Evolutionary conservation across 202 grass and related monocot genomes (phyloP).

Genomic region (Carex sylvatica): DNA sequence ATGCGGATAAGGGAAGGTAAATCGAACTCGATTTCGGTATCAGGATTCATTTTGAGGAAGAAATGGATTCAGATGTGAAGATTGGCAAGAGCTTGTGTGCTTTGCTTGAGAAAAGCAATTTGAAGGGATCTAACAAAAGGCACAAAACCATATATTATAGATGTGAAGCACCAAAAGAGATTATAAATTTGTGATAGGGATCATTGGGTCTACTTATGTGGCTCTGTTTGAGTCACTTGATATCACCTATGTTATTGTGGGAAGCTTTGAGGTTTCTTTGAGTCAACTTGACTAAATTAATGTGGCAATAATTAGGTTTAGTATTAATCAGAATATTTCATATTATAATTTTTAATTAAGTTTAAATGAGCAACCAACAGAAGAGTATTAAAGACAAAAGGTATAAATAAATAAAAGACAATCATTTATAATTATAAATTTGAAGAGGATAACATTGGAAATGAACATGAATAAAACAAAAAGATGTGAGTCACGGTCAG

Average conservation of each 20-base stretch:
- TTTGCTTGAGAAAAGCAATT: too few relatives aligned
- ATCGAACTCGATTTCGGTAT: conserved; percentile 20
- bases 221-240: not conserved
- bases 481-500: too few relatives aligned
- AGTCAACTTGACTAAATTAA: not conserved
- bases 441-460: not conserved
- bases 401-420: too few relatives aligned
- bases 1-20: not conserved
- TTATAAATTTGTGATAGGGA: not conserved
- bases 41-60: conserved; percentile 20
- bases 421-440: not conserved
- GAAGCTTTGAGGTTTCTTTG: not conserved
- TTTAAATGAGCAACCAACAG: too few relatives aligned
- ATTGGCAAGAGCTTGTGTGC: not conserved
- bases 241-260: not conserved
- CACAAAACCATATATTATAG: too few relatives aligned
- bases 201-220: not conserved
- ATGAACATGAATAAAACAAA: not conserved
- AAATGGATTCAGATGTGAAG: not conserved
- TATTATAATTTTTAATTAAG: not conserved
- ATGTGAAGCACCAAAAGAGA: too few relatives aligned
- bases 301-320: too few relatives aligned
- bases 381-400: too few relatives aligned
- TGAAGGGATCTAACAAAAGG: too few relatives aligned
- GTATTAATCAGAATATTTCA: too few relatives aligned